Base-by-base conservation (phyloP, 805 yeast genomes). In the Pichia insulana region DNA sequence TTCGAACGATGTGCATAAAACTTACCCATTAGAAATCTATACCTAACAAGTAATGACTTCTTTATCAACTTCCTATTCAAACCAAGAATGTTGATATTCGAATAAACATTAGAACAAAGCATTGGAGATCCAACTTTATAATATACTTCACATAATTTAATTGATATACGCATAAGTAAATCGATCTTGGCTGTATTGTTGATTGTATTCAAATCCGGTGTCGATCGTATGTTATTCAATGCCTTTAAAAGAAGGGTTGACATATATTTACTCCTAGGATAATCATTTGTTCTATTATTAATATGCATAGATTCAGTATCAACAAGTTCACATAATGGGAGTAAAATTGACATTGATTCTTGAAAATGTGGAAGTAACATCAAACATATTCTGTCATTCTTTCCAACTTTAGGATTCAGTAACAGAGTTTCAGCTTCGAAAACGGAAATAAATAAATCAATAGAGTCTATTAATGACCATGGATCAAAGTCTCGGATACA, bases 101-200 rank as follows among this genome's bases (percentile, higher is more conserved):
- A 69, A 52, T 77, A 76, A 32, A 78, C 76, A 50, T 78, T 77
- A 30, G 76, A 69, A 57, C 84, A 78, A 15, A 76, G 59, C 49
- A 76, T 63, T 6, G 83, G 81, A 26, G 72, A 74, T 26, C 67
- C 71, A 18, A 78, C 68, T 32, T 57, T 61, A 53, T 74, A 74
- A 54, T 78, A 78, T 0, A 73, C 60, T 47, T 61, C 63, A 55
- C 81, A 77, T 35, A 78, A 54, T 32, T 66, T 62, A 25, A 67
- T 65, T 11, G 78, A 75, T 10, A 77, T 56, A 44, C 67, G 69
- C 33, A 78, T 52, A 19, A 78, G 64, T 10, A 77, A 58, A 6
- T 67, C 56, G 37, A 69, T 74, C 46, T 75, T 75, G 37, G 50
- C 52, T 31, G 46, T 48, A 9, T 63, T 59, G 28, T 62, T 57